Base-by-base conservation (phyloP, 106 monocot genomes). In the Dactylorhiza incarnata region DNA sequence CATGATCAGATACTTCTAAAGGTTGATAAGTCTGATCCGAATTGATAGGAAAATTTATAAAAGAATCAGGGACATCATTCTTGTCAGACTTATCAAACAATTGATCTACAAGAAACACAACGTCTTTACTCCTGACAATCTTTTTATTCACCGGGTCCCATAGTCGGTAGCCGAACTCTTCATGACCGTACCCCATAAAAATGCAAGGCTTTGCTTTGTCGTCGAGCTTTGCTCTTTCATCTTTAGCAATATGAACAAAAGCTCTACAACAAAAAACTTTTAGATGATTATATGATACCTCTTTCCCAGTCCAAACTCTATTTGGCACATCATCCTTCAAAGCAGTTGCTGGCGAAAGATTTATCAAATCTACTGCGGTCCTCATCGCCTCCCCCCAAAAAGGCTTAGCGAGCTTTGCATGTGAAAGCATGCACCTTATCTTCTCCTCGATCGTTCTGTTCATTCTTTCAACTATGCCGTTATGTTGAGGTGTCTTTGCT, bases 211-310 rank as follows among this genome's bases (percentile, higher is more conserved):
- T 37, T 37, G 37, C 37, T 37, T 37, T 37, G 0, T 0, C 1
- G 37, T 0, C 37, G 3, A 37, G 1, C 37, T 37, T 37, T 37
- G 37, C 37, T n/a, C 63, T 65, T n/a, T 65, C 8, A 0, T 65
- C 63, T 20, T 65, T 65, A n/a, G 63, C 22, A 17, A 8, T 24
- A 65, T 65, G 63, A 65, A 65, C 5, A 17, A 75, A 44, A 7
- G 74, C 9, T 17, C 58, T 58, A 26, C 55, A 75, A 3, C 74
- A 54, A 58, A 75, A 55, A 7, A 75, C 74, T 44, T 75, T 75
- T 10, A 37, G 26, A 17, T 58, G 45, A 16, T 37, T 6, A 29
- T 43, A 2, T 6, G 24, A 37, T 37, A 37, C 1, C 37, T 37
- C 37, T 37, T 37, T 37, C 1, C 1, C 37, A 2, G 37, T 37